Evolutionary conservation across 768 basidiomycete species (phyloP), one percentile per base, ranked within the genome.

Genomic region (Lanmaoa rubissima): DNA sequence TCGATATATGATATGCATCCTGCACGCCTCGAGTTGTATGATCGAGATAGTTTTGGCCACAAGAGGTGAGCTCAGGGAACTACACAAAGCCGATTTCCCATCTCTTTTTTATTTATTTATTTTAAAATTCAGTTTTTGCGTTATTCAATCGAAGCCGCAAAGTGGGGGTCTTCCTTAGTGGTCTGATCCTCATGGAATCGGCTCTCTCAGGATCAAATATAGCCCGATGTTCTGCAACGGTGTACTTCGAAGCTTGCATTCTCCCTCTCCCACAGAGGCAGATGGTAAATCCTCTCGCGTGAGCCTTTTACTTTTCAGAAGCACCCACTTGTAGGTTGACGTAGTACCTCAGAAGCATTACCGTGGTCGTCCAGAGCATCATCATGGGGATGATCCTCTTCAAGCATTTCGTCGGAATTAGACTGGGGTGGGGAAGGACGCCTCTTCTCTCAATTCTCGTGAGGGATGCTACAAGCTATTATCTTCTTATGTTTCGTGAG

Each of bases 401-500:
- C 41, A 79, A 78, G 56, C 76, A 76, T 57, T 48, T 72, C 1
- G 28, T 60, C 19, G 69, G 73, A 3, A 53, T 71, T 9, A 74
- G 73, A 41, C 64, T 64, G 1, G 76, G 76, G 11, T 76, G 75
- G 76, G 76, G 75, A 28, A 72, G 76, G 47, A 71, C 74, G 1
- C 79, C 76, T 0, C 62, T 81, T 8, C 58, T 78, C 13, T 56
- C 69, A 6, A 59, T 80, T 44, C 66, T 81, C 14, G 68, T 78
- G 62, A 73, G 75, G n/a, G 80, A 82, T 62, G 75, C 80, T 8
- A 73, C 75, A 3, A 75, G 76, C 69, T 75, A 77, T 1, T 80
- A 77, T 62, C 43, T 76, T 34, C 45, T 75, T 4, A 57, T 79
- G 10, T 76, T 78, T 55, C 52, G 80, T 80, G 53, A 60, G 59